These are phyloP conservation scores for Phytophthora pistaciae DNA, from an alignment of 352 stramenopile species.

Conservation along the genomic window DNA sequence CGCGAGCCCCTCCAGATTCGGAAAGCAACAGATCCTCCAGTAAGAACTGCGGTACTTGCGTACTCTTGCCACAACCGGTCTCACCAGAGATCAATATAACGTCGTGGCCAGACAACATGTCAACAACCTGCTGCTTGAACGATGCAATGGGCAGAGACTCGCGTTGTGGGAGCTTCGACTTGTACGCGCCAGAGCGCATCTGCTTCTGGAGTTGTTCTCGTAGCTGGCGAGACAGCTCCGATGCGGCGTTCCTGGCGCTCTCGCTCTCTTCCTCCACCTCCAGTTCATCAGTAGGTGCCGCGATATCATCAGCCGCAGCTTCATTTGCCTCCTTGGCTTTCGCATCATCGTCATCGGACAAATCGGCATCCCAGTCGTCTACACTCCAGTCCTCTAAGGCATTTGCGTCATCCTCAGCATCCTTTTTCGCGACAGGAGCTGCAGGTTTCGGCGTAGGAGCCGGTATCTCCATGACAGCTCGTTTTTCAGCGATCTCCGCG, in stretches of 20 bases:
- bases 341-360: constrained; percentile 42
- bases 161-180: constrained; percentile 54
- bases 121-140: constrained; percentile 86
- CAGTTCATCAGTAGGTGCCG: constrained; percentile 1
- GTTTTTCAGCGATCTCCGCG: constrained; percentile 56
- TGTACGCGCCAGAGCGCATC: constrained; percentile 49
- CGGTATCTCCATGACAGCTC: constrained; percentile 26
- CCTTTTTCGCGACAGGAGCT: constrained; percentile 7
- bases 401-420: background rate
- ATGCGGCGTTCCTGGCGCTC: constrained; percentile 25
- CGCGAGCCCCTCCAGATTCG: constrained; percentile 66
- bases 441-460: background rate
- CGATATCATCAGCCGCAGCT: background rate
- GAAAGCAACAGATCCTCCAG: constrained; percentile 90
- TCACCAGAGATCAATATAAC: constrained; percentile 97
- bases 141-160: constrained; percentile 80
- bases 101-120: constrained; percentile 76
- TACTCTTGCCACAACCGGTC: constrained; percentile 96
- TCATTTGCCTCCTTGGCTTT: background rate
- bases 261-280: constrained; percentile 29
- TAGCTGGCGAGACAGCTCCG: constrained; percentile 45
- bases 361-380: constrained; percentile 79
- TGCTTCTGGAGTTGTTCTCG: constrained; percentile 45
- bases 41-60: constrained; percentile 97
- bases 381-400: constrained; percentile 66